Conservation (phyloP, 257 asterid genomes). For the Lithospermum erythrorhizon region DNA sequence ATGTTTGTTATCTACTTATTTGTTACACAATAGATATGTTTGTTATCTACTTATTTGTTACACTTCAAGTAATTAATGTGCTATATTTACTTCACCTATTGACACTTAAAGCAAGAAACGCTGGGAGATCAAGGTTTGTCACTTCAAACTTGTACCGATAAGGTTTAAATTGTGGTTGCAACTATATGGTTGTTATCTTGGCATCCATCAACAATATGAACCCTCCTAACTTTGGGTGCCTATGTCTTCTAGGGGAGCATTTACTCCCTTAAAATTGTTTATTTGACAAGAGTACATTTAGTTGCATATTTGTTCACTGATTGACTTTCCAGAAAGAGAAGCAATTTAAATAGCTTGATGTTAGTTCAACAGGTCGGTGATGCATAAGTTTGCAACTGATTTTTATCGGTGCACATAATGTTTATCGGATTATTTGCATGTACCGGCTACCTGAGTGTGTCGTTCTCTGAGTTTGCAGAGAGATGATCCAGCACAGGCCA, state of each 20-base stretch:
- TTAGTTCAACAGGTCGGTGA: too few relatives aligned
- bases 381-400: too few relatives aligned
- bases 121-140: not conserved
- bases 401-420: too few relatives aligned
- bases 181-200: not conserved
- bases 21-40: not conserved
- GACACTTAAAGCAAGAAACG: not conserved
- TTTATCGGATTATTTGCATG: not conserved
- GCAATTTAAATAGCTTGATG: too few relatives aligned
- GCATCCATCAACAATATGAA: not conserved
- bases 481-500: slow-evolving; percentile 98
- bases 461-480: slow-evolving; percentile 44
- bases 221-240: not conserved
- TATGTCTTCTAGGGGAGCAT: not conserved
- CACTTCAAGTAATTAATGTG: not conserved
- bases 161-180: not conserved
- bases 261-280: not conserved
- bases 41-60: not conserved
- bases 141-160: not conserved
- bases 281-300: not conserved
- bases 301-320: not conserved
- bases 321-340: too few relatives aligned
- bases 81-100: not conserved
- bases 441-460: slow-evolving; percentile 9
- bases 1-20: not conserved